A percentile compares a stretch with the other conserved stretches of the same genome.
Evolutionary conservation across 441 rosid genomes (phyloP).

Genomic region (Syzygium syzygioides): DNA sequence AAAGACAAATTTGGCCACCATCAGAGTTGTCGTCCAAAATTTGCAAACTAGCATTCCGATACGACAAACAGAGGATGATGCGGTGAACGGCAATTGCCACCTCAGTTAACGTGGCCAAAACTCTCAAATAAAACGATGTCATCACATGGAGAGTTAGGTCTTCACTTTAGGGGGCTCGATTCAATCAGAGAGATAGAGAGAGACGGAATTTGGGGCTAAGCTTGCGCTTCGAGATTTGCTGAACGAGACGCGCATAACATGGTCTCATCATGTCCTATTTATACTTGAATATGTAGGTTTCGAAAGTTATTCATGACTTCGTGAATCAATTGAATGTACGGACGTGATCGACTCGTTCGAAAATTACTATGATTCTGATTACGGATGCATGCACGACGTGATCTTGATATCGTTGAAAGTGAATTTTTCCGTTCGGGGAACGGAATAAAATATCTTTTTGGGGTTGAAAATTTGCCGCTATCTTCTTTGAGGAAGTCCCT

Average conservation of each 20-base stretch:
- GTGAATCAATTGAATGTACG: not conserved
- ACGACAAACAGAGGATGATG: too few species aligned
- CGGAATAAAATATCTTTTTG: not conserved
- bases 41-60: too few species aligned
- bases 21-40: not conserved
- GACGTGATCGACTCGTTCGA: not conserved
- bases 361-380: not conserved
- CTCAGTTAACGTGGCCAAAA: too few species aligned
- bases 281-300: not conserved
- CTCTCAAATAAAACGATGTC: too few species aligned
- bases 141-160: too few species aligned
- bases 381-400: not conserved
- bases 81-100: too few species aligned
- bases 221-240: not conserved
- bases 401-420: not conserved
- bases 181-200: not conserved
- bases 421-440: not conserved
- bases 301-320: not conserved
- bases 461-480: not conserved
- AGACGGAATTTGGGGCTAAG: not conserved
- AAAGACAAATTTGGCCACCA: not conserved
- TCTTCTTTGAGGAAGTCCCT: not conserved
- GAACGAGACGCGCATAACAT: not conserved
- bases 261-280: not conserved
- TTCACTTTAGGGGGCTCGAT: too few species aligned